These are phyloP conservation scores for peach (Prunus persica) DNA, from an alignment of 306 rosid genomes.

Conservation along the genomic window Prunus_persica_NCBIv2 NC_034014.1:28982001-28982500, in stretches of 20 bases:
- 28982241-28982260: neutral
- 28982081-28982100: neutral
- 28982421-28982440: neutral
- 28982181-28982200: neutral
- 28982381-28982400: neutral
- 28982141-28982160: neutral
- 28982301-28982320: neutral
- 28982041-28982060: neutral
- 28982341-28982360: neutral
- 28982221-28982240: neutral
- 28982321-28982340: neutral
- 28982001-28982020: neutral
- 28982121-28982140: neutral
- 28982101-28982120: neutral
- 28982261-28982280: neutral
- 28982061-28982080: neutral
- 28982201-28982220: neutral
- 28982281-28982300: neutral
- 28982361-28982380: neutral
- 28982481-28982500: constrained; percentile 56
- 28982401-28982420: neutral
- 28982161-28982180: neutral
- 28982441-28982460: neutral
- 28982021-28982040: neutral
- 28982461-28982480: constrained; percentile 57